Base-by-base conservation (phyloP, 495 filamentous ascomycete species). In the Penicillium paxilli region DNA sequence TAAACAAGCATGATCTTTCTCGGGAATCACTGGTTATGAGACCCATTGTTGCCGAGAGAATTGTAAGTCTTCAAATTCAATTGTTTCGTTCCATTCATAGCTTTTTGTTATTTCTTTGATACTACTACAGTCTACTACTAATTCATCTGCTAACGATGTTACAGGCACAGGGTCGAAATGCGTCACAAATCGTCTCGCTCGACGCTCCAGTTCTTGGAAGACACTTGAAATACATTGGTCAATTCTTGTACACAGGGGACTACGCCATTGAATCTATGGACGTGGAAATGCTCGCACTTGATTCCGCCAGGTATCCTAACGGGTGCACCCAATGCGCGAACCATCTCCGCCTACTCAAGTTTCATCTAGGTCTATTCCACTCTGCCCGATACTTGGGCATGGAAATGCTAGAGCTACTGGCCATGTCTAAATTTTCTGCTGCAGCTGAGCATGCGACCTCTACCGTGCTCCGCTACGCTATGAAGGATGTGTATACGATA, bases 341-440 rank as follows among this genome's bases (percentile, higher is more conserved):
- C n/a, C 25, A 35, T 28, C 26, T 30, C 11, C 19, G 24, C 17
- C 17, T 48, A 21, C 46, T 48, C 26, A 16, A 10, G 9, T 19
- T 48, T 14, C 46, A 48, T 20, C 20, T 48, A 5, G 20, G 26
- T 35, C 21, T 48, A 10, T 48, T 48, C 17, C 19, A 32, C n/a
- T 14, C 46, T 12, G 46, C 46, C 2, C 46, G 46, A 17, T 33
- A 48, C 46, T 19, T 48, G 46, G 46, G 46, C 2, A 48, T 48
- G 46, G 46, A 35, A 12, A 48, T 11, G 5, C 46, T 48, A 9
- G 16, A 48, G 28, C 28, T 48, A 11, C n/a, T 48, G 20, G 25
- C 28, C 1, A 19, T 33, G 46, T 3, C 19, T 2, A 48, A 23
- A n/a, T 35, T 48, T 33, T 2, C 16, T 22, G n/a, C 25, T 10